These are phyloP conservation scores for Aspergillus ruber DNA, from an alignment of 2,329 filamentous ascomycete species.

Conservation along the genomic window DNA sequence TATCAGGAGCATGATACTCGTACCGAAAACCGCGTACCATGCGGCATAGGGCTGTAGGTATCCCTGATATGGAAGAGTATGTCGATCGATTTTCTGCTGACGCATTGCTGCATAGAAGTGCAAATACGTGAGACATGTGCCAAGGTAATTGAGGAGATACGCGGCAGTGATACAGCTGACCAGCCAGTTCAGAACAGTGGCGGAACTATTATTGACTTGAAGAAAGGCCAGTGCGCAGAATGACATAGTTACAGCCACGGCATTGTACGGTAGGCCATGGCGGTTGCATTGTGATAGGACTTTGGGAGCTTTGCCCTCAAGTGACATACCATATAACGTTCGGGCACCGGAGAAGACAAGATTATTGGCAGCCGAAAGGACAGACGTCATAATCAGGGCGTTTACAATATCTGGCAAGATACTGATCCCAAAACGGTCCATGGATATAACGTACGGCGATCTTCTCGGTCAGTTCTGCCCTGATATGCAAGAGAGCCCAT, in stretches of 20 bases:
- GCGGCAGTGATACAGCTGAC: slow-evolving; percentile 23
- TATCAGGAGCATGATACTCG: slow-evolving; percentile 62
- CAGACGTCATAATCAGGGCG: slow-evolving; percentile 60
- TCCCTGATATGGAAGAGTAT: slow-evolving; percentile 62
- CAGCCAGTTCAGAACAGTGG: slow-evolving; percentile 52
- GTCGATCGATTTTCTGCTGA: slow-evolving; percentile 60
- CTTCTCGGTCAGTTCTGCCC: slow-evolving; percentile 3
- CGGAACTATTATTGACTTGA: slow-evolving; percentile 57
- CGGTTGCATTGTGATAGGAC: slow-evolving; percentile 45
- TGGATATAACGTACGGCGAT: slow-evolving; percentile 60
- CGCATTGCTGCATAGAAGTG: slow-evolving; percentile 62
- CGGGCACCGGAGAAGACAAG: slow-evolving; percentile 59
- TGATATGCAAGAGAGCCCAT: not conserved
- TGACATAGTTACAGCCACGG: slow-evolving; percentile 56
- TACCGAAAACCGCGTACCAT: slow-evolving; percentile 57
- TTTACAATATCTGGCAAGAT: slow-evolving; percentile 63
- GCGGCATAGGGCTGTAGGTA: slow-evolving; percentile 63
- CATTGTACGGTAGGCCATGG: slow-evolving; percentile 63
- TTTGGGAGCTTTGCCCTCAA: slow-evolving; percentile 56
- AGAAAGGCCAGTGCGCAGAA: slow-evolving; percentile 66
- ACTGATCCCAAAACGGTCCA: slow-evolving; percentile 55
- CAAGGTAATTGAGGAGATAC: slow-evolving; percentile 35
- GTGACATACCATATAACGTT: slow-evolving; percentile 57
- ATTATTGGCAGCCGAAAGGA: slow-evolving; percentile 58
- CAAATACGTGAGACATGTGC: slow-evolving; percentile 63